phyloP scores from a whole-genome alignment of 805 yeast genomes.

The Candida maesae region DNA sequence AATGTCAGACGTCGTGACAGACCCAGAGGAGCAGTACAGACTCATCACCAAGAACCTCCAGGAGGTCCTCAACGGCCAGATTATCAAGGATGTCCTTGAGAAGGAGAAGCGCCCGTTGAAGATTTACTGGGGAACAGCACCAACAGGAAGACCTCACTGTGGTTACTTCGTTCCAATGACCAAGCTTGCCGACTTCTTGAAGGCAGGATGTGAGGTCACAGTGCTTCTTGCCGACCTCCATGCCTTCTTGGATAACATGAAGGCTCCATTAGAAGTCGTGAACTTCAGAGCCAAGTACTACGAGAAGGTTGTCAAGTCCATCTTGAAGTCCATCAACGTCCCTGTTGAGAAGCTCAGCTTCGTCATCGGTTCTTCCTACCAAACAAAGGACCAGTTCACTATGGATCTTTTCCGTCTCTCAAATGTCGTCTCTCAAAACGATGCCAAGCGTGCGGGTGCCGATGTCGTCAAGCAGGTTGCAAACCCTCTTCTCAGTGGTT shows the following conservation, averaged over 20 bases:
- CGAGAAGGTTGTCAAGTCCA: constrained; percentile 77
- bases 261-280: constrained; percentile 93
- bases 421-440: constrained; percentile 86
- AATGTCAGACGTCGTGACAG: constrained; percentile 28
- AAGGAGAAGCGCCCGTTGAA: constrained; percentile 77
- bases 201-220: constrained; percentile 93
- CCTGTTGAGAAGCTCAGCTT: constrained; percentile 87
- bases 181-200: constrained; percentile 88
- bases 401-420: constrained; percentile 86
- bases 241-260: constrained; percentile 97
- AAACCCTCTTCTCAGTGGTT: constrained; percentile 88
- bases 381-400: constrained; percentile 70
- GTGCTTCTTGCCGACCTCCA: constrained; percentile 93
- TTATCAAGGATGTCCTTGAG: constrained; percentile 79
- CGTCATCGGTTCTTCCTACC: constrained; percentile 88
- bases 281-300: constrained; percentile 86
- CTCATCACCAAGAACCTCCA: constrained; percentile 84
- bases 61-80: constrained; percentile 85
- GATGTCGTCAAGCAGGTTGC: constrained; percentile 98
- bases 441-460: constrained; percentile 98
- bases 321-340: constrained; percentile 80
- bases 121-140: constrained; percentile 99
- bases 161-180: constrained; percentile 99
- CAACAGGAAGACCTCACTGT: constrained; percentile 98
- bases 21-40: constrained; percentile 61